Evolutionary conservation across 495 filamentous ascomycete species (phyloP).

Genomic region (Neurospora sp.): DNA sequence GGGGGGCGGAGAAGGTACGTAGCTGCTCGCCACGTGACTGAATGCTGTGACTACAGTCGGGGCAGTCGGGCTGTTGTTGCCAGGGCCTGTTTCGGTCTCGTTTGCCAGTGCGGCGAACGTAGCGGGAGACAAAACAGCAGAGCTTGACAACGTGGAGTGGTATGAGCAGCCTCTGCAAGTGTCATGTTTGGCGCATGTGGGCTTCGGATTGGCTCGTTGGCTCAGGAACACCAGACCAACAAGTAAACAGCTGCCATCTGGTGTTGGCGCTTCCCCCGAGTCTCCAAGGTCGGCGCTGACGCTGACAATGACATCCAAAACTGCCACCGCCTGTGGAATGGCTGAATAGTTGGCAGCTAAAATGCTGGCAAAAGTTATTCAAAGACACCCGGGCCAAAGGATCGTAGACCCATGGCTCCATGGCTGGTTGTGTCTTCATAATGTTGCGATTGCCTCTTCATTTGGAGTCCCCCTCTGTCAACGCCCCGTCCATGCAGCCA

Average conservation of each 20-base stretch:
- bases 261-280: not conserved
- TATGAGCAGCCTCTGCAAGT: not conserved
- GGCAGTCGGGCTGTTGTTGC: not conserved
- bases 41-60: not conserved
- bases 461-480: not conserved
- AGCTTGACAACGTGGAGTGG: not conserved
- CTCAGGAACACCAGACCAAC: not conserved
- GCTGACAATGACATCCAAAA: not conserved
- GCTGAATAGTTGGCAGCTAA: not conserved
- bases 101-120: not conserved
- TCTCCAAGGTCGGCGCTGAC: not conserved
- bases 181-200: not conserved
- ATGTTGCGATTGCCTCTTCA: not conserved
- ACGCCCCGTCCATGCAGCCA: not conserved
- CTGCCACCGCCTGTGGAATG: not conserved
- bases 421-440: not conserved
- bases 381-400: not conserved
- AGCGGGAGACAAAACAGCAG: not conserved
- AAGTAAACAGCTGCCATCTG: not conserved
- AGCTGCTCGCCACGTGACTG: not conserved
- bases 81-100: not conserved
- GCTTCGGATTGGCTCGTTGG: not conserved
- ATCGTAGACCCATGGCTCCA: not conserved
- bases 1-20: slow-evolving; percentile 7
- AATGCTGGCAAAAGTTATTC: not conserved